These are phyloP conservation scores for Hemileccinum impolitum DNA, from an alignment of 768 basidiomycete species.

Conservation along the genomic window DNA sequence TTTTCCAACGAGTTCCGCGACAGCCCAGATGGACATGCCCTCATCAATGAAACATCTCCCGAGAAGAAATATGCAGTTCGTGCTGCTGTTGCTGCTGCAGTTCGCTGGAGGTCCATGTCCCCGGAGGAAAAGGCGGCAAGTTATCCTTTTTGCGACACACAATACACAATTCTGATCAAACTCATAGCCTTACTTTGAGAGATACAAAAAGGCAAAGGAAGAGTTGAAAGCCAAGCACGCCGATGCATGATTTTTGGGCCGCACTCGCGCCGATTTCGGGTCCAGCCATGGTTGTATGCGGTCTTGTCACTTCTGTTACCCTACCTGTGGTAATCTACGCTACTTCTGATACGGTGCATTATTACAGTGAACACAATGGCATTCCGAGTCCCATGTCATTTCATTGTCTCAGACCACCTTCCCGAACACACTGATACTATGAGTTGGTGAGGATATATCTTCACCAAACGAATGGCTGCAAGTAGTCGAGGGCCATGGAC, in stretches of 20 bases:
- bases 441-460: no score
- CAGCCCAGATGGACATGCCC: constrained; percentile 11
- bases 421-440: constrained; percentile 4
- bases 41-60: constrained; percentile 8
- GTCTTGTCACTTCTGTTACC: background rate
- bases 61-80: constrained; percentile 2
- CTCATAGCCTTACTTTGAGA: constrained; percentile 21
- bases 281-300: constrained; percentile 1
- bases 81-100: constrained; percentile 15
- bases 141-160: background rate
- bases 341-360: constrained; percentile 12
- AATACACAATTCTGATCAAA: background rate
- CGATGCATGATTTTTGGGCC: constrained; percentile 9
- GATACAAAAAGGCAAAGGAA: constrained; percentile 12
- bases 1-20: constrained; percentile 21
- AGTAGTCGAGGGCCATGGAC: no score
- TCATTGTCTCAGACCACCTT: background rate
- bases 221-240: constrained; percentile 3
- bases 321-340: background rate
- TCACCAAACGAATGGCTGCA: no score
- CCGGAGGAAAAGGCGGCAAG: constrained; percentile 31
- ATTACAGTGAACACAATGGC: constrained; percentile 5
- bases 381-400: background rate
- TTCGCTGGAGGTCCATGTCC: constrained; percentile 32
- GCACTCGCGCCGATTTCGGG: background rate